These are phyloP conservation scores for Bertia moriformis DNA, from an alignment of 2,329 filamentous ascomycete species.

Conservation along the genomic window DNA sequence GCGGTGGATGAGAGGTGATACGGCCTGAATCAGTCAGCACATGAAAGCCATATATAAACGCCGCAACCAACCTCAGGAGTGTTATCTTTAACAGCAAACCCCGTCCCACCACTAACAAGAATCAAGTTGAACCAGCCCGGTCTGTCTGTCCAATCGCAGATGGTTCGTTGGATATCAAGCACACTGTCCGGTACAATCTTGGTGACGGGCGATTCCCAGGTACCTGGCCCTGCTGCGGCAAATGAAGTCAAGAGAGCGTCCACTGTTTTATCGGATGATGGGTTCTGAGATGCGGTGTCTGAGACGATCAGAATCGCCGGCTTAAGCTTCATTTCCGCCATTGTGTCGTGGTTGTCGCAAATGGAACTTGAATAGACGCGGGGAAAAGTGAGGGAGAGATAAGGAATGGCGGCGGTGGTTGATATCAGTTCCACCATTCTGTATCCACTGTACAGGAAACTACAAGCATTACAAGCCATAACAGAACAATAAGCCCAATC, in stretches of 20 bases:
- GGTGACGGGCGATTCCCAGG: constrained; percentile 54
- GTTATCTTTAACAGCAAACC: constrained; percentile 70
- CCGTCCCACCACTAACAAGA: constrained; percentile 81
- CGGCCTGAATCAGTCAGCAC: constrained; percentile 36
- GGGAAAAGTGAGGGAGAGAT: too few species aligned
- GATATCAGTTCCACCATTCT: too few species aligned
- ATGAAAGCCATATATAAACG: constrained; percentile 1
- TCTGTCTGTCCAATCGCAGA: constrained; percentile 60
- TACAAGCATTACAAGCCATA: too few species aligned
- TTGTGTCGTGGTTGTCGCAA: too few species aligned
- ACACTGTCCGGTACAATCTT: constrained; percentile 70
- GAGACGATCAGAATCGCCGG: constrained; percentile 77
- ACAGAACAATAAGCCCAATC: too few species aligned
- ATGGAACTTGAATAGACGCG: too few species aligned
- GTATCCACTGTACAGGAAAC: too few species aligned
- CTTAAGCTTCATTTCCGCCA: constrained; percentile 30
- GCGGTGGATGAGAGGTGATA: constrained; percentile 66
- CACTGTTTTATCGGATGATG: constrained; percentile 63
- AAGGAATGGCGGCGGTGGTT: too few species aligned
- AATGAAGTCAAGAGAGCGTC: constrained; percentile 57
- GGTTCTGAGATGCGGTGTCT: constrained; percentile 71
- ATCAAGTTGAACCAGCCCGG: constrained; percentile 50
- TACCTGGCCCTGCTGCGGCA: constrained; percentile 36
- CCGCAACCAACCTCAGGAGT: constrained; percentile 62
- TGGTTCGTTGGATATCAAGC: constrained; percentile 57